Evolutionary conservation across 202 grass and related monocot genomes (phyloP).

Genomic region (Alloteropsis angusta): DNA sequence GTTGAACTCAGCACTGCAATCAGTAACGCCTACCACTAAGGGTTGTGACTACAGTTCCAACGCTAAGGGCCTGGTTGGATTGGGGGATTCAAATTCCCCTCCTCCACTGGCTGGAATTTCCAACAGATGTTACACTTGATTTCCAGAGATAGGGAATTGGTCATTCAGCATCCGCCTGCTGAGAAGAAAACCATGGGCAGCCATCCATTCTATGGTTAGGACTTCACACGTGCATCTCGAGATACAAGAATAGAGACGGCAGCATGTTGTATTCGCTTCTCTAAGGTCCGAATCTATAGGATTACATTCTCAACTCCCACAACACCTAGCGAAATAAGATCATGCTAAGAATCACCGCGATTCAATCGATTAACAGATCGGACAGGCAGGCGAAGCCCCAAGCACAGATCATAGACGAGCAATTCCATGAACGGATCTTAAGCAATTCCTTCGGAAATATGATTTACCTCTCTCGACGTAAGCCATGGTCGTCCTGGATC

Average conservation of each 20-base stretch:
- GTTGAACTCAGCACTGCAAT: background rate
- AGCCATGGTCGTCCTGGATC: conserved; percentile 47
- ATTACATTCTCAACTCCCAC: background rate
- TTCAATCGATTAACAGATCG: background rate
- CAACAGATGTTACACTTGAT: background rate
- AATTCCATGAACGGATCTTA: conserved; percentile 1
- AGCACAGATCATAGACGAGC: background rate
- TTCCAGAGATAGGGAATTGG: background rate
- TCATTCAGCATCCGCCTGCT: background rate
- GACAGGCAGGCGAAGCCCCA: background rate
- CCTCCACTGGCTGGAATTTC: background rate
- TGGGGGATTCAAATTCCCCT: background rate
- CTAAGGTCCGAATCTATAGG: background rate
- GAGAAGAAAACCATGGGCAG: background rate
- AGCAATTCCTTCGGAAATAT: background rate
- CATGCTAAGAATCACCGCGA: background rate
- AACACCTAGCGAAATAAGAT: background rate
- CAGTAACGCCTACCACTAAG: background rate
- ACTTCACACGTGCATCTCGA: background rate
- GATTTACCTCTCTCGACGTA: conserved; percentile 75
- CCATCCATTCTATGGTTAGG: background rate
- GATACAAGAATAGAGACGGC: background rate
- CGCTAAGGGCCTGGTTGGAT: background rate
- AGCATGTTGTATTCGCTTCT: background rate
- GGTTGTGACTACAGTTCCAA: background rate